Evolutionary conservation across 805 yeast genomes (phyloP), one percentile per base, ranked within the genome.

Genomic region (Candida qinlingensis): DNA sequence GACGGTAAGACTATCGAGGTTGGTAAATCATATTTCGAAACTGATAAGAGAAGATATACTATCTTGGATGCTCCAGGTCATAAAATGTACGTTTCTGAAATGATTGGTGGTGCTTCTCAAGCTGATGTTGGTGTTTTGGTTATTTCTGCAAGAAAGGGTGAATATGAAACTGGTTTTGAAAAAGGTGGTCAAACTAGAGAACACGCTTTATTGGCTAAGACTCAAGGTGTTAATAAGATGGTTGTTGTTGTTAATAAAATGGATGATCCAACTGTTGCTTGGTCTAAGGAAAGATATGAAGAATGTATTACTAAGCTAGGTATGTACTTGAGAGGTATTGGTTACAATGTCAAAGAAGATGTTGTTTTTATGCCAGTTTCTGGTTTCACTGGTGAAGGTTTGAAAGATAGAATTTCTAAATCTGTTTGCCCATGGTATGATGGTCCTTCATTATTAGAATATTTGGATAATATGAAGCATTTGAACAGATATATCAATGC

Each of bases 91-190:
- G 97, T 94, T 54, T 89, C 97, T 48, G 96, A 90, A 70, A 94
- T 94, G 99, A 94, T 94, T 76, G 98, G 98, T 62, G 99, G 99
- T 70, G 99, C 99, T 19, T 91, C 98, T 41, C 99, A 94, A 75
- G 99, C 99, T 35, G 99, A 94, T 73, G 94, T 92, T 50, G 99
- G 99, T 73, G 81, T 94, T 57, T 79, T 94, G 63, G 99, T 94
- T 44, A 94, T 94, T 60, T 87, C 96, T 54, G 98, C 98, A 42
- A 87, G 99, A 78, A 90, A 91, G 72, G 99, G 99, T 73, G 99
- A 94, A 70, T 94, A 94, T 71, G 99, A 94, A 75, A 94, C 99
- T 47, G 99, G 99, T 53, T 92, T 92, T 65, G 99, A 92, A 75
- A 88, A 90, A 69, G 98, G 98, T 63, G 99, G 99, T 59, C 99